These are phyloP conservation scores for Chlorella sp. DNA, from an alignment of 139 green algal genomes.

Conservation along the genomic window DNA sequence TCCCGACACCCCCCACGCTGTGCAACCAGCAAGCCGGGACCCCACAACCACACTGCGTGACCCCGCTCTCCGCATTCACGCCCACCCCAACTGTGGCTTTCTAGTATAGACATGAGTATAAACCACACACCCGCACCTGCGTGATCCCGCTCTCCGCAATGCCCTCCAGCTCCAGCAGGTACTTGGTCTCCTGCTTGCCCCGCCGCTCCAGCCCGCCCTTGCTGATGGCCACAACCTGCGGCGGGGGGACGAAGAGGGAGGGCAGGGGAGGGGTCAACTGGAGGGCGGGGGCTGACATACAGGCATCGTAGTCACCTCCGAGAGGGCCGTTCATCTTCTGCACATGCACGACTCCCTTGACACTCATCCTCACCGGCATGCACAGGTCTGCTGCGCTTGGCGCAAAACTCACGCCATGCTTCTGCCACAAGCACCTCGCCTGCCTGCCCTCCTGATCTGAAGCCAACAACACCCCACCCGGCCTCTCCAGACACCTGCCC, in stretches of 20 bases:
- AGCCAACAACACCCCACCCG: too few relatives aligned
- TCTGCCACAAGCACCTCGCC: too few relatives aligned
- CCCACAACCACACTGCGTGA: not conserved
- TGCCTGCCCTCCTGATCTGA: too few relatives aligned
- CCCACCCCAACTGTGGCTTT: not conserved
- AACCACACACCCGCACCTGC: not conserved
- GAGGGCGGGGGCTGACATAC: not conserved
- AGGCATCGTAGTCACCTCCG: too few relatives aligned
- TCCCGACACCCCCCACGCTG: not conserved
- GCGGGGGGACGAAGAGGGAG: not conserved
- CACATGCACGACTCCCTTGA: too few relatives aligned
- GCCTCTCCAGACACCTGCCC: too few relatives aligned
- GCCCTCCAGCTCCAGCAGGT: constrained; percentile 80
- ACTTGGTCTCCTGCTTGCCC: constrained; percentile 83
- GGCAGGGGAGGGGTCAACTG: not conserved
- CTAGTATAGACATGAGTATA: too few relatives aligned
- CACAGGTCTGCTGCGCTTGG: too few relatives aligned
- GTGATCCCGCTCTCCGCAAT: constrained; percentile 60
- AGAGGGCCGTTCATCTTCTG: too few relatives aligned
- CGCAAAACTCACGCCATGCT: too few relatives aligned
- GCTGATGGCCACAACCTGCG: constrained; percentile 76
- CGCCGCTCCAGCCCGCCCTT: constrained; percentile 82
- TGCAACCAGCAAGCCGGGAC: not conserved
- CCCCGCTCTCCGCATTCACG: constrained; percentile 50
- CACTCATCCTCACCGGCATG: too few relatives aligned